Base-by-base conservation (phyloP, 768 basidiomycete genomes). In the Boletellus emodensis region DNA sequence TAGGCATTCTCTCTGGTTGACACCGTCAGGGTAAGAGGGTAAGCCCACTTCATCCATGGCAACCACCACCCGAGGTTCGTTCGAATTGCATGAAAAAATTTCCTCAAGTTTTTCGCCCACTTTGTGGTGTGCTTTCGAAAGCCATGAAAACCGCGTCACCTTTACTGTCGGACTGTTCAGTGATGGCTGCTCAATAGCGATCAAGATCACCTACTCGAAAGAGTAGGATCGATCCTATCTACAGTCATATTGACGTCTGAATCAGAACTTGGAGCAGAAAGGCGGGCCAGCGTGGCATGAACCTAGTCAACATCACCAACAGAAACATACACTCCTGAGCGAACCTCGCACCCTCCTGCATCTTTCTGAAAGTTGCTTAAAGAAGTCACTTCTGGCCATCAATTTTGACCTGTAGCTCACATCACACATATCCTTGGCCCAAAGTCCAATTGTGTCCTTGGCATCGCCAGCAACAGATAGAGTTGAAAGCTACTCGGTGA, bases 21-120 rank as follows among this genome's bases (percentile, higher is more conserved):
- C 28, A n/a, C 14, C 8, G 2, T 7, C 6, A 5, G 4, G 24
- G 47, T 39, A 6, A 60, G 43, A 0, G 42, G 12, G 11, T 60
- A 49, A 13, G 55, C 55, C n/a, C n/a, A n/a, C n/a, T 3, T 57
- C 51, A 17, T 60, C 58, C 4, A 60, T 3, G 1, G 59, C 59
- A 20, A 61, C 61, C n/a, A 61, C 40, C 35, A 61, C 15, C 33
- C 44, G 52, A 1, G 53, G 49, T 3, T 0, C 4, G 13, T 37
- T 8, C 1, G 36, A 10, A 6, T 28, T 1, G 3, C 35, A 24
- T 1, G 39, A 0, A 3, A 54, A 46, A 7, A 37, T 18, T 7
- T 4, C 8, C 5, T 22, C 4, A 9, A 32, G 37, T 2, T 5
- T 4, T 8, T 20, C 10, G 10, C 18, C 37, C 10, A 18, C 10